Evolutionary conservation across 1,139 yeast species (phyloP), one percentile per base, ranked within the genome.

Genomic region (Pneumocystis wakefieldiae): DNA sequence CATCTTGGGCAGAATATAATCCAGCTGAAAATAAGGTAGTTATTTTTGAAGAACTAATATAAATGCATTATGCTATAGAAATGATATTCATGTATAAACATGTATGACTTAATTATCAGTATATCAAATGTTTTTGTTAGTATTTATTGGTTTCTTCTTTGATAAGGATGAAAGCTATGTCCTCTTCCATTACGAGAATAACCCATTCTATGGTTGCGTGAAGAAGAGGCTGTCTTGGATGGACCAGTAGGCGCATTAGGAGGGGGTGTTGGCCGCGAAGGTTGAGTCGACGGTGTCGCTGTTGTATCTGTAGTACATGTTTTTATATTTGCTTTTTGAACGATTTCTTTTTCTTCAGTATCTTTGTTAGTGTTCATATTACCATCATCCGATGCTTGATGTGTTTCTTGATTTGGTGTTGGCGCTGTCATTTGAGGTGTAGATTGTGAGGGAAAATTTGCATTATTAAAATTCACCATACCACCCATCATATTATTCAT

Each of bases 121-220:
- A 3, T 48, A 14, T 12, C 32, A 24, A 48, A 24, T 48, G 55
- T 24, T 48, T 42, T 28, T 24, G 5, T 5, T 19, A 17, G 32
- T 48, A n/a, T 7, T 24, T 48, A 12, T 19, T 48, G 28, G 8
- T 48, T 48, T 48, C 55, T 48, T 24, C 32, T 48, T 48, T 48
- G 55, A 24, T 48, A 48, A 4, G 55, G 55, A 14, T 48, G 55
- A 48, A 48, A 66, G 42, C 62, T 59, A 57, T 68, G 66, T 29
- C 68, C 69, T 24, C 67, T 63, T 62, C 68, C 69, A 32, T 64
- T 66, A 57, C 67, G 74, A 38, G 70, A 62, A 41, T 62, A 48
- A 19, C 55, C 55, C 55, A 14, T 48, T 48, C 55, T 19, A 24
- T 48, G 55, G 12, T 24, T 53, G 58, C 62, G 60, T 36, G 48